Base-by-base conservation (phyloP, 768 basidiomycete species). In the Russula foetens region DNA sequence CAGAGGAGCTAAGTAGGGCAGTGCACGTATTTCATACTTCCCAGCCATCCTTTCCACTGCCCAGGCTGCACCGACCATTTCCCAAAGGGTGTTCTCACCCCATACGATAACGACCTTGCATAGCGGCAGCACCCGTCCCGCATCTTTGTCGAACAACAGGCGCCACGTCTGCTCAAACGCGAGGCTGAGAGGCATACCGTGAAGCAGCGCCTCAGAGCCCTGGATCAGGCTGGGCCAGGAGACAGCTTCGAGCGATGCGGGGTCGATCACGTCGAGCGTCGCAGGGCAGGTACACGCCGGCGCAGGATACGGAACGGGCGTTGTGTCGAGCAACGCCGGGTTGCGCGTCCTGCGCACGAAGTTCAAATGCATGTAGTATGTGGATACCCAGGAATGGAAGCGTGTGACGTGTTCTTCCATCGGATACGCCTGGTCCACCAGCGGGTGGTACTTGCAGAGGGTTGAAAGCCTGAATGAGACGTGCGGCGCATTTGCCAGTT, bases 391-490 rank as follows among this genome's bases (percentile, higher is more conserved):
- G n/a, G n/a, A n/a, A n/a, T n/a, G n/a, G n/a, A n/a, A n/a, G n/a
- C n/a, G n/a, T n/a, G n/a, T n/a, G n/a, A 65, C 62, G 53, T 62
- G 64, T 7, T 57, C 26, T 28, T 45, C 53, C 35, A 54, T 44
- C 35, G 62, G 62, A 21, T 56, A 51, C 9, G 49, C 48, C 33
- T 48, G 17, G 21, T 65, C 64, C 12, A 53, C 54, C 17, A 65
- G 26, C 4, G 64, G 64, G 43, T 63, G 58, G 33, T 63, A 63
- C 17, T 53, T 56, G 49, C 58, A 52, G 11, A 56, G 58, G 4
- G 58, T 59, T 24, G 58, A 58, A 17, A 65, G 53, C 9, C 62
- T 58, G 47, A 98, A 33, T 9, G 31, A 33, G 31, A 33, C 31
- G 31, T 33, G 31, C 9, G 31, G 31, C 31, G 9, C 31, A 33